Evolutionary conservation across 768 basidiomycete genomes (phyloP), one percentile per base, ranked within the genome.

Genomic region (Asterophora lycoperdoides): DNA sequence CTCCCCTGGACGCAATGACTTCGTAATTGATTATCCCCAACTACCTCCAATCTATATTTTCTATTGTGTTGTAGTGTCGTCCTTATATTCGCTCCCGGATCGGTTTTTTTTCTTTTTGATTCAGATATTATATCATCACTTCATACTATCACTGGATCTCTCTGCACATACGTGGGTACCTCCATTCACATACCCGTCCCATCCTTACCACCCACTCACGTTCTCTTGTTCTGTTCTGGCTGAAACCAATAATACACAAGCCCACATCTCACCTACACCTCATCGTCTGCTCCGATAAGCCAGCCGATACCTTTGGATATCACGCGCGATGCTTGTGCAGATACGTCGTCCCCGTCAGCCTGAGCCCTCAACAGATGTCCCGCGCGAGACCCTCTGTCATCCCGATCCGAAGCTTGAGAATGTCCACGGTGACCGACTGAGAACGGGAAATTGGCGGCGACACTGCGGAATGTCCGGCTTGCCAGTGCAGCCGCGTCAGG

Each of bases 301-400:
- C 95, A 98, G 23, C 94, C 94, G 44, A 98, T 90, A 7, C 95
- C 95, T 60, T 86, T 86, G 32, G 90, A 88, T 35, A 98, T 65
- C 3, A 83, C 90, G 28, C 84, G 77, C 41, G 82, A 80, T 2
- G 91, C 91, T 57, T 86, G 83, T n/a, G 78, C 64, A 15, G 84
- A 80, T 35, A 88, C 82, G 45, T 86, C 86, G 14, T 78, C 81
- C 33, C 70, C 70, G 44, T 77, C 77, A 51, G 66, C 68, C 50
- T 77, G 77, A 51, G 66, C 68, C 50, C 69, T 67, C 41, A 72
- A 64, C 40, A 71, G 66, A 46, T 66, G 64, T 44, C 71, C 71
- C 40, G 72, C 72, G 15, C 69, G 61, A 14, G 73, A 74, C 18
- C 66, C 60, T 13, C 69, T 67, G 6, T 73, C 76, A 44, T 78